Evolutionary conservation across 305 asterid species (phyloP), one percentile per base, ranked within the genome.

Genomic region (Fraxinus baroniana): DNA sequence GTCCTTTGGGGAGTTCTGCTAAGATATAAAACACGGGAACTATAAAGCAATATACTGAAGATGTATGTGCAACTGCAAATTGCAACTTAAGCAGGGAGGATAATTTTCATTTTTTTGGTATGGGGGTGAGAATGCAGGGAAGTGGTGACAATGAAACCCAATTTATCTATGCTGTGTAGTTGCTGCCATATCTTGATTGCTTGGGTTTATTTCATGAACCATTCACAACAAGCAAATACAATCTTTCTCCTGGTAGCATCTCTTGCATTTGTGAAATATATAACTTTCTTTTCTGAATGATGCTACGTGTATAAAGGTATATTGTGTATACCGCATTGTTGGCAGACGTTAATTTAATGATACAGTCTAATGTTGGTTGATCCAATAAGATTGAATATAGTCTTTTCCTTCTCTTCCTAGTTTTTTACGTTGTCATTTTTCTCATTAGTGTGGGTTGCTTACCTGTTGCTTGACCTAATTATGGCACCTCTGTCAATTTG

Each of bases 401-500:
- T 57, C n/a, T 66, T 70, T 37, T 79, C 74, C 76, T 44, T 55
- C 80, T 60, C 49, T 28, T 80, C 18, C 18, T 55, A 22, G 41
- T 62, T 62, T 32, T 49, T 30, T 24, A 52, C 73, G 17, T 72
- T 73, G n/a, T 35, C 44, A 32, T 71, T 13, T 30, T 71, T 32
- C 37, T 71, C 44, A 3, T 35, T 73, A 7, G 30, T 73, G 41
- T 35, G 18, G 73, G 73, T 55, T 52, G 66, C 83, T 81, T 71
- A 78, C 77, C 49, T 77, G 76, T 55, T 70, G 68, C 83, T 81
- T 71, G 80, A 78, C 60, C 84, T 82, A 30, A 72, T 3, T 75
- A 76, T 68, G 36, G 33, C 39, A 80, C 86, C 77, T 92, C 85
- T 79, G 80, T 78, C 81, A 82, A 82, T 84, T 80, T 87, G 89